A percentile compares a stretch with the other conserved stretches of the same genome.
These are phyloP conservation scores for Ustilago vetiveriae DNA, from an alignment of 1,284 basidiomycete genomes.

Conservation along the genomic window DNA sequence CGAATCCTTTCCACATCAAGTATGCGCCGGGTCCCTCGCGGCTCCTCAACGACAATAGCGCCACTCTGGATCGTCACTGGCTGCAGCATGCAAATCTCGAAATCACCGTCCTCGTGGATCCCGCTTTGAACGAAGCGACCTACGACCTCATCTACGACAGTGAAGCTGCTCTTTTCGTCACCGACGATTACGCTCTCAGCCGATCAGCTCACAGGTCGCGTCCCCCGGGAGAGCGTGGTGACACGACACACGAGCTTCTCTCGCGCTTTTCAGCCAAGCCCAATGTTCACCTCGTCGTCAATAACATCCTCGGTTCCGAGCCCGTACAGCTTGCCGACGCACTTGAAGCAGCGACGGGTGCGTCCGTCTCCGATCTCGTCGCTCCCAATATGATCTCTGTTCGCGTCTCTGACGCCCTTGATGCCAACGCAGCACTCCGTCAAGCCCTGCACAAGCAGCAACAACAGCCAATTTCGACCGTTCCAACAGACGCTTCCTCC, in stretches of 20 bases:
- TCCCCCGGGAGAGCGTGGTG: conserved; percentile 5
- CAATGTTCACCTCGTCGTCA: conserved; percentile 39
- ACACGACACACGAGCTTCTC: conserved; percentile 25
- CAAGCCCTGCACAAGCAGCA: conserved; percentile 25
- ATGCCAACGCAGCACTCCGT: conserved; percentile 33
- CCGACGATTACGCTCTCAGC: conserved; percentile 41
- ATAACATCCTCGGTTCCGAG: conserved; percentile 22
- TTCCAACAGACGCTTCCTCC: not conserved
- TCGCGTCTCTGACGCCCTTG: conserved; percentile 19
- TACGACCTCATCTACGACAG: conserved; percentile 43
- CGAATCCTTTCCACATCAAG: conserved; percentile 24
- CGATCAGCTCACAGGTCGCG: conserved; percentile 18
- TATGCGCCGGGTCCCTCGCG: conserved; percentile 21
- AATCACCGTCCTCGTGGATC: conserved; percentile 38
- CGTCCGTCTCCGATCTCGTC: conserved; percentile 24
- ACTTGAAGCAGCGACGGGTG: conserved; percentile 26
- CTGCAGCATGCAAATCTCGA: conserved; percentile 37
- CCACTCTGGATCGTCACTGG: conserved; percentile 43
- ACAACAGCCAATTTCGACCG: not conserved
- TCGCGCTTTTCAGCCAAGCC: conserved; percentile 50
- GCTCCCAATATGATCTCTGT: conserved; percentile 17
- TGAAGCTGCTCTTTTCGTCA: conserved; percentile 45
- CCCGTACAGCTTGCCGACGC: conserved; percentile 8
- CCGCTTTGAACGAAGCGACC: conserved; percentile 5
- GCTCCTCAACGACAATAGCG: not conserved